Evolutionary conservation across 2,329 filamentous ascomycete genomes (phyloP).

Genomic region (Aspergillus neoniger): DNA sequence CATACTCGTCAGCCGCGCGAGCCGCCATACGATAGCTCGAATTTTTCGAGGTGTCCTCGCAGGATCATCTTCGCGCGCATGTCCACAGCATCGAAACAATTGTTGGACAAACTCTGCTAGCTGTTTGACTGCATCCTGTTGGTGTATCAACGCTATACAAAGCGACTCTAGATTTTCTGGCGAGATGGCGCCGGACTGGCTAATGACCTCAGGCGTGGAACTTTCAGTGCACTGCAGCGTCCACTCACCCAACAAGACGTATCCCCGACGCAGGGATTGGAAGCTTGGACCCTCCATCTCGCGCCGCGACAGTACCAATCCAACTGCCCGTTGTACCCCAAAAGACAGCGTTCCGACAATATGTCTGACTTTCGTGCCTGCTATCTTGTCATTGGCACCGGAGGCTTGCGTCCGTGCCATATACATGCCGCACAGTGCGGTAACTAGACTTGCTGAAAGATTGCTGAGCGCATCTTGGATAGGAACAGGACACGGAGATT

Average conservation of each 20-base stretch:
- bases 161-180: constrained; percentile 32
- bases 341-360: constrained; percentile 28
- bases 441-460: constrained; percentile 37
- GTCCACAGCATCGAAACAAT: constrained; percentile 36
- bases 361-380: constrained; percentile 28
- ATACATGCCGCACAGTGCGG: constrained; percentile 41
- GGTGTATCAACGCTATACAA: constrained; percentile 30
- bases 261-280: constrained; percentile 36
- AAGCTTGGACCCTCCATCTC: constrained; percentile 20
- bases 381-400: constrained; percentile 13
- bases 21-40: constrained; percentile 30
- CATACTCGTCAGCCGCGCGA: constrained; percentile 23
- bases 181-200: constrained; percentile 8
- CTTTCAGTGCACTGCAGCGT: constrained; percentile 21
- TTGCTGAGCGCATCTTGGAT: constrained; percentile 42
- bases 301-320: constrained; percentile 5
- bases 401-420: constrained; percentile 33
- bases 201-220: constrained; percentile 13
- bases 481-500: constrained; percentile 32
- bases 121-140: constrained; percentile 36
- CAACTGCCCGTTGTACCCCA: constrained; percentile 28
- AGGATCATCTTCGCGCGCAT: no score
- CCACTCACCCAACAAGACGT: constrained; percentile 31
- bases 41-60: constrained; percentile 27
- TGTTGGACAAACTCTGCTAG: constrained; percentile 38